Percentiles rank a stretch among this genome's conserved stretches.
Evolutionary conservation across 2,329 filamentous ascomycete genomes (phyloP).

Genomic region (Claviceps paspali): DNA sequence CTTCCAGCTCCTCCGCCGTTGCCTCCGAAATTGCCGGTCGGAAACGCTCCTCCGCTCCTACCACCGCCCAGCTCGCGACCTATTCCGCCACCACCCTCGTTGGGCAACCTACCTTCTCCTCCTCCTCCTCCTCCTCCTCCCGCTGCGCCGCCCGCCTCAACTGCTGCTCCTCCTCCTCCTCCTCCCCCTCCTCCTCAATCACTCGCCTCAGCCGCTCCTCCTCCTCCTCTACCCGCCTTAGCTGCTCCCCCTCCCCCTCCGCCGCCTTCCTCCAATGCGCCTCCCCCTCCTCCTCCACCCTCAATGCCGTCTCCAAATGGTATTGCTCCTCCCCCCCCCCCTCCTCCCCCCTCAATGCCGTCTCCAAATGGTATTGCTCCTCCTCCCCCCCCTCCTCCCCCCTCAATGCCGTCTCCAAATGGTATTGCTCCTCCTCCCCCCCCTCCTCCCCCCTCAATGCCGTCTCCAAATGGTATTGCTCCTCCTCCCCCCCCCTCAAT

Average conservation of each 20-base stretch:
- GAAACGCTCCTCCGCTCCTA: slow-evolving; percentile 30
- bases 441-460: slow-evolving; percentile 26
- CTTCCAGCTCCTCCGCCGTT: slow-evolving; percentile 26
- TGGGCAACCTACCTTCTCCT: slow-evolving; percentile 23
- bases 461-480: slow-evolving; percentile 21
- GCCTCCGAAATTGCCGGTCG: slow-evolving; percentile 31
- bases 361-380: slow-evolving; percentile 6
- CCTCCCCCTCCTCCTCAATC: slow-evolving; percentile 16
- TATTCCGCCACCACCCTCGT: slow-evolving; percentile 35
- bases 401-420: slow-evolving; percentile 5
- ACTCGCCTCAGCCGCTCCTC: too few species aligned
- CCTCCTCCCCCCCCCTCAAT: slow-evolving; percentile 11
- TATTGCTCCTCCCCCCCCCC: too few species aligned
- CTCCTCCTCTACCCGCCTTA: slow-evolving; percentile 15
- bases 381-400: slow-evolving; percentile 16
- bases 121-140: slow-evolving; percentile 11
- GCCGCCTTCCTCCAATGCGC: slow-evolving; percentile 13
- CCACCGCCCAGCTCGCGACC: slow-evolving; percentile 37
- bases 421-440: slow-evolving; percentile 16
- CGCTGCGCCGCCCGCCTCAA: slow-evolving; percentile 8
- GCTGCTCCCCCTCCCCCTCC: slow-evolving; percentile 23
- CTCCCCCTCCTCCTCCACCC: slow-evolving; percentile 17
- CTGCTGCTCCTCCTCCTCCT: slow-evolving; percentile 21
- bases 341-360: slow-evolving; percentile 19
- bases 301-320: slow-evolving; percentile 12